Base-by-base conservation (phyloP, 108 stramenopile species). In the Skeletonema costatum region DNA sequence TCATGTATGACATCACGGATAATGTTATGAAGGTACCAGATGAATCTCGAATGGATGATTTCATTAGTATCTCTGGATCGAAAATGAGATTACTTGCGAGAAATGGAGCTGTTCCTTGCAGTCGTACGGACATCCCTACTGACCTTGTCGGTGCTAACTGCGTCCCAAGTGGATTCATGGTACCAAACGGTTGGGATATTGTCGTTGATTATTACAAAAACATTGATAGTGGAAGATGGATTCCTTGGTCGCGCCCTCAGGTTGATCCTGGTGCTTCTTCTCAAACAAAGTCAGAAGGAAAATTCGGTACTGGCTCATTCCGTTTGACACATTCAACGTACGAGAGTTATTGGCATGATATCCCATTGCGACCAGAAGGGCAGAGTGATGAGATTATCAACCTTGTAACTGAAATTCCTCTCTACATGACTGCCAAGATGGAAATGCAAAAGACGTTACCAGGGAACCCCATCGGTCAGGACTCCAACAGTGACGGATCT, bases 181-280 rank as follows among this genome's bases (percentile, higher is more conserved):
- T 98, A 35, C 98, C 96, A n/a, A 92, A 95, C 64, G 98, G 98
- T 48, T 99, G 98, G 98, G 95, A 96, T 36, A 88, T 88, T 53
- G 98, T 99, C 35, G 97, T 97, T 42, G 97, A 99, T 74, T 99
- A 99, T 77, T 99, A 99, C 91, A 91, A 88, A 84, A 89, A 97
- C 70, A 94, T 97, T 76, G 96, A 97, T 38, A 74, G 88, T 10
- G 87, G 87, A 62, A 81, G 90, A 36, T 99, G 97, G 97, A 92
- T 93, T 42, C 97, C 98, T 9, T 99, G 96, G 95, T 90, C 89
- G 30, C 89, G 93, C 72, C 96, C 96, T 25, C 69, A 84, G 19
- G 85, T 92, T 0, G 80, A 89, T 29, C 85, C 90, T 31, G 87
- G 75, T 33, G 87, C 81, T 29, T 68, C 33, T 48, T 48, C 66